phyloP scores from a whole-genome alignment of 1,284 basidiomycete genomes.

The Rhodotorula sp. region DNA sequence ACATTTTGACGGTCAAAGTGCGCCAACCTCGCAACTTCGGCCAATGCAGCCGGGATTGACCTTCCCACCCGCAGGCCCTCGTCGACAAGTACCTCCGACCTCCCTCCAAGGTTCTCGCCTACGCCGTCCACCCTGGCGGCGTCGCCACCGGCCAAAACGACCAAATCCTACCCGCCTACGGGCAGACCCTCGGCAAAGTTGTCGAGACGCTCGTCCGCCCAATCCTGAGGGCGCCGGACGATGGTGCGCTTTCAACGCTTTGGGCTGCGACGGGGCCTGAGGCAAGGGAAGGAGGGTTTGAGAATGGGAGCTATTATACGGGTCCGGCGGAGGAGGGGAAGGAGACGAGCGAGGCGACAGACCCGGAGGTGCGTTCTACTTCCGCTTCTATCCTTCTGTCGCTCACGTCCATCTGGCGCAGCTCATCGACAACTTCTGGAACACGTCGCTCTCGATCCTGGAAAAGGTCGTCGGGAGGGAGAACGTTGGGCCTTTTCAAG shows the following conservation, averaged over 20 bases:
- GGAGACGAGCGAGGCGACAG: slow-evolving; percentile 31
- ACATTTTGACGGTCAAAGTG: slow-evolving; percentile 24
- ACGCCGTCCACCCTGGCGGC: slow-evolving; percentile 32
- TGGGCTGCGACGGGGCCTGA: slow-evolving; percentile 30
- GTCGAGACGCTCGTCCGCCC: slow-evolving; percentile 19
- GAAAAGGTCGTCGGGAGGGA: slow-evolving; percentile 24
- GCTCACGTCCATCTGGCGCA: neutral
- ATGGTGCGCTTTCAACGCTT: slow-evolving; percentile 30
- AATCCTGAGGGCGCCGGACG: slow-evolving; percentile 26
- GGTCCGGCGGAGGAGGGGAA: slow-evolving; percentile 27
- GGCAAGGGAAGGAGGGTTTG: slow-evolving; percentile 23
- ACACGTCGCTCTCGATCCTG: slow-evolving; percentile 30
- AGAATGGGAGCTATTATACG: slow-evolving; percentile 34
- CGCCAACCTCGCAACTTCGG: no score
- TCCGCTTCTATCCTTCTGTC: neutral
- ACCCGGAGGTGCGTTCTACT: slow-evolving; percentile 26
- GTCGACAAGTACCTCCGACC: slow-evolving; percentile 29
- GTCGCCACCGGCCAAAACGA: slow-evolving; percentile 36
- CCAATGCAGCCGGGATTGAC: no score
- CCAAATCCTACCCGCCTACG: slow-evolving; percentile 38
- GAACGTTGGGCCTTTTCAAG: slow-evolving; percentile 26
- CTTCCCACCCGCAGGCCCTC: slow-evolving; percentile 4
- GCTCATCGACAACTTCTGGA: slow-evolving; percentile 42
- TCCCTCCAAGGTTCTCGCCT: slow-evolving; percentile 10
- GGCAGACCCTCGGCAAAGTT: slow-evolving; percentile 21